Base-by-base conservation (phyloP, 345 rosid genomes). In the Citrus sinensis region DNA sequence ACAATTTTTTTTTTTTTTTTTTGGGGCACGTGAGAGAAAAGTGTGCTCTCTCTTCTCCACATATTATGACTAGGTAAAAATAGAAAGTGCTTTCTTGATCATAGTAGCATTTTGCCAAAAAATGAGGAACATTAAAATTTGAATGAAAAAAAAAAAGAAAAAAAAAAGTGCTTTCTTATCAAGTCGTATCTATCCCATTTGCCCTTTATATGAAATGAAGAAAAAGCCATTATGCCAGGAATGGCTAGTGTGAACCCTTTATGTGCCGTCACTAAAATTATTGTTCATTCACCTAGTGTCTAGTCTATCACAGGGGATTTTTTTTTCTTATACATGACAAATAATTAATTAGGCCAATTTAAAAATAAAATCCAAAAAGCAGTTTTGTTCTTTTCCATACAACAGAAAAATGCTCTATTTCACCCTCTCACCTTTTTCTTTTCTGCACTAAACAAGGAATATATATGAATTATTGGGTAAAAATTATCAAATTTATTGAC, bases 201-300 rank as follows among this genome's bases (percentile, higher is more conserved):
- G 24, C 5, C 17, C 42, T 58, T 66, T 40, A 9, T 32, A 1
- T 30, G 61, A 71, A 6, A 51, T 8, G 40, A 42, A 6, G 2
- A 67, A 49, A 77, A 78, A 74, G 79, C 76, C 62, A 37, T 35
- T 74, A 54, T 78, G 81, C 73, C 56, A 46, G 73, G 69, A 70
- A 30, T 13, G 58, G 1, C 17, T 13, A 62, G 80, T 76, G 80
- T 80, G 83, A 73, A 83, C 62, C 62, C 67, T 80, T 11, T 17
- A 51, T 76, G 13, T 24, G 85, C 80, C 76, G 64, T 56, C 62
- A 19, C 14, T 46, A 55, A 63, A 32, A 54, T 54, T 51, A 1
- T n/a, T 60, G 1, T 0, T 29, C 34, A n/a, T 46, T 42, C 65
- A 2, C 51, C 20, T 1, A 4, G 24, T 37, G 42, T 55, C 8